These are phyloP conservation scores for Chloromonas sp. DNA, from an alignment of 163 green algal species.

Conservation along the genomic window DNA sequence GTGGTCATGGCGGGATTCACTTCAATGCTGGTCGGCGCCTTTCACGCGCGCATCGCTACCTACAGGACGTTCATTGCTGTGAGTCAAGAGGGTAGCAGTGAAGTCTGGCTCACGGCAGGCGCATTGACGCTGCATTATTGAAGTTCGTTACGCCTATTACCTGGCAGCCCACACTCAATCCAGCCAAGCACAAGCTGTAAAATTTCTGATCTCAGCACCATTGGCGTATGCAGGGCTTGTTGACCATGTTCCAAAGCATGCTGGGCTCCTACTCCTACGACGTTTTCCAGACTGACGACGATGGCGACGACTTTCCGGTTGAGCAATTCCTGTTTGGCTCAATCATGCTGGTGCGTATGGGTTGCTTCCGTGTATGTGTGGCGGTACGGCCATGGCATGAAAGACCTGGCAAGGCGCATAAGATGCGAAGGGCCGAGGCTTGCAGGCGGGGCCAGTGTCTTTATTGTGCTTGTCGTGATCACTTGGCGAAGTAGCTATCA, in stretches of 20 bases:
- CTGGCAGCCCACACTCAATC: too few relatives aligned
- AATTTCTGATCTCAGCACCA: too few relatives aligned
- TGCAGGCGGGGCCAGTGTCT: too few relatives aligned
- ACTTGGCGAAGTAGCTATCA: too few relatives aligned
- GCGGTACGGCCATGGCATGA: too few relatives aligned
- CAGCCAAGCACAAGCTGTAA: too few relatives aligned
- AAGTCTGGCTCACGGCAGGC: neutral
- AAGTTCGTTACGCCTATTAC: too few relatives aligned
- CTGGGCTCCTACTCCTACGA: slow-evolving; percentile 19
- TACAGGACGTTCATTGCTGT: neutral
- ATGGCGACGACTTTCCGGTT: neutral
- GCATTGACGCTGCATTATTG: too few relatives aligned
- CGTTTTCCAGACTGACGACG: neutral
- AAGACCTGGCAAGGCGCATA: too few relatives aligned
- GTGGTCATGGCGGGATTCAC: slow-evolving; percentile 25
- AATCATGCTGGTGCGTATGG: neutral
- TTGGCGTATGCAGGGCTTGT: neutral
- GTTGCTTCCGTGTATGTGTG: too few relatives aligned
- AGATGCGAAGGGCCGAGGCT: too few relatives aligned
- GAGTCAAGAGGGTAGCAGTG: neutral
- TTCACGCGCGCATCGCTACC: neutral
- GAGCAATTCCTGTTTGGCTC: neutral
- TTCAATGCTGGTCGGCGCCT: slow-evolving; percentile 22
- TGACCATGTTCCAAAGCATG: slow-evolving; percentile 22
- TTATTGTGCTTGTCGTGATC: too few relatives aligned